Conservation (phyloP, 2,329 filamentous ascomycete genomes). For the Fusarium sp. region DNA sequence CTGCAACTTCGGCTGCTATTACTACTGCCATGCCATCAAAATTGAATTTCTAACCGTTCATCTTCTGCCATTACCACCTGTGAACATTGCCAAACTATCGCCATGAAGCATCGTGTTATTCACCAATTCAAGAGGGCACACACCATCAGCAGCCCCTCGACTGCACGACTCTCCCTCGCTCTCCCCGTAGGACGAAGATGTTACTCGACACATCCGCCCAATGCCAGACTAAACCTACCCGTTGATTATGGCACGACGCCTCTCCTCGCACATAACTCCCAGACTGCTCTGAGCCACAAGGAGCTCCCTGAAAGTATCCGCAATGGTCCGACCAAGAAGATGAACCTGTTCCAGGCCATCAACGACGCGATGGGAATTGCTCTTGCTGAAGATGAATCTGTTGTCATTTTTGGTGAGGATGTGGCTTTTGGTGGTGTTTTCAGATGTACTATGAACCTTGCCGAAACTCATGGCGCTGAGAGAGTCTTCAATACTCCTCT, state of each 20-base stretch:
- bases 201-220: slow-evolving; percentile 69
- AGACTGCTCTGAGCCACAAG: slow-evolving; percentile 74
- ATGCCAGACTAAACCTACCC: slow-evolving; percentile 81
- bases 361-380: slow-evolving; percentile 89
- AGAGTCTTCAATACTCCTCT: slow-evolving; percentile 97
- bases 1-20: not conserved
- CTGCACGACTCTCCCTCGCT: slow-evolving; percentile 32
- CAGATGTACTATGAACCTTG: slow-evolving; percentile 89
- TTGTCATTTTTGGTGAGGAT: slow-evolving; percentile 95
- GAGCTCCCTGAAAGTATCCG: slow-evolving; percentile 76
- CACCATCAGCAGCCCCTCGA: slow-evolving; percentile 25
- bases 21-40: slow-evolving; percentile 24
- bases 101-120: slow-evolving; percentile 50
- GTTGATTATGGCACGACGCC: slow-evolving; percentile 87
- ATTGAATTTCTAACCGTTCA: slow-evolving; percentile 18
- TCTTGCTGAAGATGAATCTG: slow-evolving; percentile 83
- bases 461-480: slow-evolving; percentile 86
- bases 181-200: slow-evolving; percentile 37
- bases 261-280: slow-evolving; percentile 82
- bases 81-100: slow-evolving; percentile 16
- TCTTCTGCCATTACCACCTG: slow-evolving; percentile 7
- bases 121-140: slow-evolving; percentile 47
- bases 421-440: slow-evolving; percentile 98
- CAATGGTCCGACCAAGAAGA: slow-evolving; percentile 80
- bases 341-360: slow-evolving; percentile 95